Evolutionary conservation across 345 rosid genomes (phyloP), one percentile per base, ranked within the genome.

Genomic region (Moricandia arvensis): DNA sequence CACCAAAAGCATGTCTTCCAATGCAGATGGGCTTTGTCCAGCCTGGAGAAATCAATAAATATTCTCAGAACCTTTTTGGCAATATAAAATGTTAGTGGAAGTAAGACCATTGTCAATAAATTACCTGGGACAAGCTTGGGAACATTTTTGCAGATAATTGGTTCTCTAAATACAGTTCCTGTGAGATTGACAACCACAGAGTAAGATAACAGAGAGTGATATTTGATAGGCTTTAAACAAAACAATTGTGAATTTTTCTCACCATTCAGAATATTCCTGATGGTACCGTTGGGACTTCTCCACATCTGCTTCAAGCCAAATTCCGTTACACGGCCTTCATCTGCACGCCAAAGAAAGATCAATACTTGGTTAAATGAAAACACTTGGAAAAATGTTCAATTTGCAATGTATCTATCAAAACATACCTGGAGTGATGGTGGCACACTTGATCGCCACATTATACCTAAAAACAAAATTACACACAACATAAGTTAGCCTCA

Each of bases 101-200:
- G 0, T 17, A 51, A 29, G 10, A 6, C 5, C 30, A 60, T 53
- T 4, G 58, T 60, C 30, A 31, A 37, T 35, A 10, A 33, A 49
- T 29, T 78, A 90, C 99, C 93, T 82, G 97, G 88, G 24, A 95
- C 87, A 80, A 92, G 91, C 64, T 87, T 80, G 0, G 97, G 99
- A 62, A 95, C 79, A 74, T 95, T 95, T 77, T 89, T 90, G 96
- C 97, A 95, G 35, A 95, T 47, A 79, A 95, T 95, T 65, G 99
- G 99, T 77, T 95, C 99, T 82, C 99, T 87, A 72, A 95, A 92
- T 45, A 95, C 97, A n/a, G 99, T 95, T 63, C 99, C 99, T 95
- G 87, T 64, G 63, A 78, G 63, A 34, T 7, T 82, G 38, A 30
- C 43, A 71, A 69, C 41, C 30, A 17, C 8, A 30, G 7, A 9